Evolutionary conservation across 257 asterid genomes (phyloP).

Genomic region (Nicotiana undulata): DNA sequence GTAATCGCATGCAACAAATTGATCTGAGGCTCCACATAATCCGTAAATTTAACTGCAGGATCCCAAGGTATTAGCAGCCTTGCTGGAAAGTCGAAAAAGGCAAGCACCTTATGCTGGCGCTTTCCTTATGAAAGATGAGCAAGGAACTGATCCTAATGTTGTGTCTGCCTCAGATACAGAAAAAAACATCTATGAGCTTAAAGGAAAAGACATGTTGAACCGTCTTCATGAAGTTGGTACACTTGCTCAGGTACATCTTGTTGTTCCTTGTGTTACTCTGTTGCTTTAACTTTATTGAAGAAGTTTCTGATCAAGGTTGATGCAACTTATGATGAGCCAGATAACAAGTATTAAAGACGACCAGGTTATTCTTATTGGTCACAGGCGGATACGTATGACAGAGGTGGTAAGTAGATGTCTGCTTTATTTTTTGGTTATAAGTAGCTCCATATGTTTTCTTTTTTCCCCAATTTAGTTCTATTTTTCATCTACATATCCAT

Average conservation of each 20-base stretch:
- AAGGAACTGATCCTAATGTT: slow-evolving; percentile 44
- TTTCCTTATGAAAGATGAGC: slow-evolving; percentile 83
- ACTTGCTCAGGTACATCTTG: slow-evolving; percentile 72
- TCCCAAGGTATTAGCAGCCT: slow-evolving; percentile 88
- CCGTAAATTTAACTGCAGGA: slow-evolving; percentile 46
- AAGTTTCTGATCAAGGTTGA: slow-evolving; percentile 26
- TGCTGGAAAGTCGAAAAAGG: slow-evolving; percentile 78
- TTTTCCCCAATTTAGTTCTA: neutral
- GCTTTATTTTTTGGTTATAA: neutral
- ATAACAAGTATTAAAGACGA: slow-evolving; percentile 92
- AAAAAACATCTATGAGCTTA: slow-evolving; percentile 59
- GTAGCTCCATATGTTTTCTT: neutral
- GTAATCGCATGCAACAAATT: slow-evolving; percentile 3
- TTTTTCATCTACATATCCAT: neutral
- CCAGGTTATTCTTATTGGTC: slow-evolving; percentile 91
- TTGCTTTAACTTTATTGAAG: neutral
- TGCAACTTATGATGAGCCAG: slow-evolving; percentile 34
- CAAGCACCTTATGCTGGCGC: slow-evolving; percentile 99
- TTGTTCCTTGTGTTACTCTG: slow-evolving; percentile 14
- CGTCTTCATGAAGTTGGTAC: slow-evolving; percentile 97
- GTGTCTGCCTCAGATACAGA: slow-evolving; percentile 59
- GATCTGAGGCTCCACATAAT: neutral
- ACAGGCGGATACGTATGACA: slow-evolving; percentile 80
- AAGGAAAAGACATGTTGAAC: slow-evolving; percentile 74
- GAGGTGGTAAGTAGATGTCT: slow-evolving; percentile 66